Evolutionary conservation across 2,329 filamentous ascomycete genomes (phyloP).

Genomic region (Aspergillus persii): DNA sequence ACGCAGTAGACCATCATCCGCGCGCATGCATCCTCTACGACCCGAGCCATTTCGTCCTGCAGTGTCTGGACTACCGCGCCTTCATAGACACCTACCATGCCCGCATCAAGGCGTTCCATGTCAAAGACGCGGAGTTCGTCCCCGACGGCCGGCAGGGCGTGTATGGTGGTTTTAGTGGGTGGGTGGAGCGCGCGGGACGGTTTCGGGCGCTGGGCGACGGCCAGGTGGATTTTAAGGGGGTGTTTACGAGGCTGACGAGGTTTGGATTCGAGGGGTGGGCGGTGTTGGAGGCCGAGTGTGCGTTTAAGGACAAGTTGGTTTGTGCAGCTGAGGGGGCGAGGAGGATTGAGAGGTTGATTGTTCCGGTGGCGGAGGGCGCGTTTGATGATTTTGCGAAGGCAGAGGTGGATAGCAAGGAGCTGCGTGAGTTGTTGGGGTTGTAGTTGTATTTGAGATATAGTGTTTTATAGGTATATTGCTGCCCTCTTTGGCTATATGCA

Average conservation of each 20-base stretch:
- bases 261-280: neutral
- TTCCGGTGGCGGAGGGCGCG: neutral
- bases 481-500: no score
- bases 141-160: neutral
- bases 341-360: neutral
- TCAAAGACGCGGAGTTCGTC: neutral
- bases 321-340: neutral
- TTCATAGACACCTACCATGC: neutral
- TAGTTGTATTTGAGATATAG: neutral
- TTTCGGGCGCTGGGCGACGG: neutral
- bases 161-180: neutral
- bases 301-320: neutral
- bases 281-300: neutral
- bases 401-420: neutral
- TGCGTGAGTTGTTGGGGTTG: neutral
- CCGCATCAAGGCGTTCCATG: neutral
- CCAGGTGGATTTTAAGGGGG: neutral
- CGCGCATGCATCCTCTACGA: neutral
- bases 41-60: neutral
- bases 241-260: neutral
- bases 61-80: neutral
- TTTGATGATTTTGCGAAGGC: neutral
- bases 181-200: neutral
- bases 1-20: neutral
- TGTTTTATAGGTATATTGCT: no score